Base-by-base conservation (phyloP, 116 monocot genomes). In the Cymodocea nodosa region DNA sequence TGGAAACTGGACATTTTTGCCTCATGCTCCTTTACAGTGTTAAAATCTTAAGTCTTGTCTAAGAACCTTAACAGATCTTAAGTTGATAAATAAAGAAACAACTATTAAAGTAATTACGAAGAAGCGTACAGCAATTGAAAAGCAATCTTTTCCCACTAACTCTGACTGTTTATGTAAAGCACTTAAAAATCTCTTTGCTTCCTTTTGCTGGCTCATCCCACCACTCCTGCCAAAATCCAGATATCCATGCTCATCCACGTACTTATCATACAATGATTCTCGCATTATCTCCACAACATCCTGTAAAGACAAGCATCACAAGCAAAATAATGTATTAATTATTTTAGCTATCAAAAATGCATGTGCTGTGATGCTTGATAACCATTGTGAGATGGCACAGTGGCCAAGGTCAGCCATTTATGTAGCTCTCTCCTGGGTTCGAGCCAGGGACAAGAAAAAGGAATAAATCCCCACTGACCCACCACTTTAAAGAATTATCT, bases 251-350 rank as follows among this genome's bases (percentile, higher is more conserved):
- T 98, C 91, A 71, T 98, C 97, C 49, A 98, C 83, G 71, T 88
- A 91, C 67, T 97, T 91, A 66, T 88, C 91, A 65, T 98, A 88
- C 56, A 98, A 74, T n/a, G 97, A 98, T 82, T 91, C 97, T 77
- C 82, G 85, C 97, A 98, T 91, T 76, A 98, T 91, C 80, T 91
- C 91, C 52, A 98, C 82, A 50, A 84, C 97, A 70, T 91, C 97
- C 91, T 71, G 52, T 4, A 71, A 52, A 19, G 35, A 64, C 48
- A 64, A 22, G 22, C 4, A 25, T 44, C 4, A 39, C 19, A 64
- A 40, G 40, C 11, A 64, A 64, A 20, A 64, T 23, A 0, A 18
- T 0, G 19, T 49, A n/a, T 44, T 40, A 6, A 63, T 19, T 20
- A 63, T 4, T 63, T 49, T 49, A 59, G 23, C 23, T 1, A 30